Evolutionary conservation across 257 asterid genomes (phyloP).

Genomic region (Solanum piurae): DNA sequence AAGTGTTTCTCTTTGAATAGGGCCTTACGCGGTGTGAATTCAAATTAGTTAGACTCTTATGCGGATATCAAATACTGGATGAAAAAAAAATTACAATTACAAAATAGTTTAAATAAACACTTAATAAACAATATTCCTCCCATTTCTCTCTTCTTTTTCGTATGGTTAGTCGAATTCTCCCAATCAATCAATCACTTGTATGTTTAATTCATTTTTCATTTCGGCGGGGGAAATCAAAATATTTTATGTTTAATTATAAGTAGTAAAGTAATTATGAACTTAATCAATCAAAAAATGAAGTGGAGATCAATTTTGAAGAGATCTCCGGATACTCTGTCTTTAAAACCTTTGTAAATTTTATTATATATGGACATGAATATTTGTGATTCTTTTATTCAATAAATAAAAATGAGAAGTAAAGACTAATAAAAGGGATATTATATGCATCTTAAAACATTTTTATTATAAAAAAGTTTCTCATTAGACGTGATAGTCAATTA

Average conservation of each 20-base stretch:
- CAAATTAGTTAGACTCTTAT: no score
- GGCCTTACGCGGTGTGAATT: no score
- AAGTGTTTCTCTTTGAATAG: no score
- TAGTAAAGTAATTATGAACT: neutral
- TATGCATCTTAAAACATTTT: neutral
- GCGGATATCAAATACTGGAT: rapidly evolving
- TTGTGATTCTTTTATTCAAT: no score
- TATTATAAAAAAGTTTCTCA: neutral
- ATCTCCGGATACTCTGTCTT: neutral
- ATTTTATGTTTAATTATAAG: no score
- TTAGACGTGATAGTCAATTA: no score
- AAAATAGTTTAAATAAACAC: no score
- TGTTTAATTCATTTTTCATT: no score
- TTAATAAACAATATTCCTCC: no score
- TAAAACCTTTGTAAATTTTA: neutral
- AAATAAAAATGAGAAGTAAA: no score
- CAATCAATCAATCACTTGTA: neutral
- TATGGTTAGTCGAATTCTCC: neutral
- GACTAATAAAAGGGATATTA: neutral
- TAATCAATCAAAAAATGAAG: no score
- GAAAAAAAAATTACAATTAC: neutral
- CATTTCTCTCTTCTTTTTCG: neutral
- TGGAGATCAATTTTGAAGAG: neutral
- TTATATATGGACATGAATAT: neutral
- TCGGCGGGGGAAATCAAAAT: no score